These are phyloP conservation scores for Fragilaria crotonensis DNA, from an alignment of 108 stramenopile species.

Conservation along the genomic window DNA sequence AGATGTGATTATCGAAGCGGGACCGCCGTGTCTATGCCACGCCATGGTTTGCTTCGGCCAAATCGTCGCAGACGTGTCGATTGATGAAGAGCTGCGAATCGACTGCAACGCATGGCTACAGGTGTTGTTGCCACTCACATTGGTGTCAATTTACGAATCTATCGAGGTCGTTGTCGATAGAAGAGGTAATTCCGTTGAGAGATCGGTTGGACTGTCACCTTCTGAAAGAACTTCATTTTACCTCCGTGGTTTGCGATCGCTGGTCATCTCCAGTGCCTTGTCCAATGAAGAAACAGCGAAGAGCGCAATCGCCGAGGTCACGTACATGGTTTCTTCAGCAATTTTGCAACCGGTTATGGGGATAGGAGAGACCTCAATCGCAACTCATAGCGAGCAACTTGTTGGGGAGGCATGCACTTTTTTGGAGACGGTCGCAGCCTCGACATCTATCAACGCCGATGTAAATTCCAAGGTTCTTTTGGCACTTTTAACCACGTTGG, in stretches of 20 bases:
- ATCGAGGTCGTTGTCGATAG: conserved; percentile 5
- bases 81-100: conserved; percentile 6
- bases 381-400: neutral
- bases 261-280: no score
- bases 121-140: conserved; percentile 33
- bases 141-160: conserved; percentile 31
- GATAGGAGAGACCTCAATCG: no score
- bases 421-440: conserved; percentile 5
- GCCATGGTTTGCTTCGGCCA: conserved; percentile 29
- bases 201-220: neutral
- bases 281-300: no score
- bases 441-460: conserved; percentile 1
- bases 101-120: conserved; percentile 40
- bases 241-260: no score
- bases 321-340: no score
- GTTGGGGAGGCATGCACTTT: conserved; percentile 11
- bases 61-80: conserved; percentile 8
- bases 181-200: neutral
- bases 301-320: no score
- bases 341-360: no score
- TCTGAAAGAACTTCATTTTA: conserved; percentile 9
- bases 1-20: conserved; percentile 28
- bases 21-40: conserved; percentile 32
- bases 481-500: conserved; percentile 36
- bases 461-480: conserved; percentile 11